Conservation (phyloP, 768 basidiomycete genomes). For the Nidularia sp. region DNA sequence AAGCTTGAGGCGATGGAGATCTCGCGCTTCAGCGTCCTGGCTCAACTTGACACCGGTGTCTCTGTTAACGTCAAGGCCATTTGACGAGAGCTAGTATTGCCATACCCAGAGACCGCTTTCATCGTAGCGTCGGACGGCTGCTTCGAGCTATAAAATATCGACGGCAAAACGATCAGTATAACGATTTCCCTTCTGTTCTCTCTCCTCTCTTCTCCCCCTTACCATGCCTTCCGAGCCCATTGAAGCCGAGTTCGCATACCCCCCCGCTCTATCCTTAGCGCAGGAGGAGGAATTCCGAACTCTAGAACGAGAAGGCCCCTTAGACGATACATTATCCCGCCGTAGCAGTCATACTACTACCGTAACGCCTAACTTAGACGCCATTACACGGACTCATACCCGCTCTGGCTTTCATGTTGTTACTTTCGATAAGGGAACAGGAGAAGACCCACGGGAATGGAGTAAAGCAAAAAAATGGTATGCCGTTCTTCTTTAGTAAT, state of each 20-base stretch:
- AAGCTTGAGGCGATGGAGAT: too few species aligned
- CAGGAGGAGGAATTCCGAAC: constrained; percentile 22
- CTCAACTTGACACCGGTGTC: too few species aligned
- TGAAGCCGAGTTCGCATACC: constrained; percentile 20
- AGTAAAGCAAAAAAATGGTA: constrained; percentile 28
- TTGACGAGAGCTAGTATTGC: too few species aligned
- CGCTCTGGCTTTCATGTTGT: constrained; percentile 20
- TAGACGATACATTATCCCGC: background rate
- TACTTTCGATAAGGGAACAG: constrained; percentile 15
- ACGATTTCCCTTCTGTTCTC: too few species aligned
- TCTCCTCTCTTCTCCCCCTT: background rate
- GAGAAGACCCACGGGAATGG: constrained; percentile 35
- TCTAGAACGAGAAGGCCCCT: constrained; percentile 15
- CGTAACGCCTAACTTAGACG: background rate
- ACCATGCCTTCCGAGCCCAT: constrained; percentile 25
- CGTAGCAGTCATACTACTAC: background rate
- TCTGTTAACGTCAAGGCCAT: too few species aligned
- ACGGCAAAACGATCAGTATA: too few species aligned
- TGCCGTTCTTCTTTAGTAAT: background rate
- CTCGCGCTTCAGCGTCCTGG: too few species aligned
- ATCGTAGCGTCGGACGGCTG: too few species aligned
- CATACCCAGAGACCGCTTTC: too few species aligned
- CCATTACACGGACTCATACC: constrained; percentile 10
- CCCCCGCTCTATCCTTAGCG: constrained; percentile 16
- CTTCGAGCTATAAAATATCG: too few species aligned